Percentiles rank a stretch among this genome's conserved stretches.
phyloP scores from a whole-genome alignment of 202 grass and related monocot genomes.

The Dendrocalamus latiflorus region DNA sequence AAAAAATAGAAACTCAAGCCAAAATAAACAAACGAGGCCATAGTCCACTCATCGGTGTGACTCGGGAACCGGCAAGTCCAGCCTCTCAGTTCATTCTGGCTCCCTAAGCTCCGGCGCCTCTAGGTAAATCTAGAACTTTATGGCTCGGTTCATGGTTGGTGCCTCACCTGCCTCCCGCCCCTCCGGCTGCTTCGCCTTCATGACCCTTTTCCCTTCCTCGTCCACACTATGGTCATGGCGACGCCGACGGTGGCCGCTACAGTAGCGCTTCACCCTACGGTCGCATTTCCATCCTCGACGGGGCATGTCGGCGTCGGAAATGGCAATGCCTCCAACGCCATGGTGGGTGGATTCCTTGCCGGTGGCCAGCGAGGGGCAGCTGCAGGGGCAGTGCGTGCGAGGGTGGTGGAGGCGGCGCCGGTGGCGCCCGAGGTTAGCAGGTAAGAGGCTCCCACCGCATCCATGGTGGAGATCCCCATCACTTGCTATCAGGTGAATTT shows the following conservation, averaged over 20 bases:
- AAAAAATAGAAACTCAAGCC: too few relatives aligned
- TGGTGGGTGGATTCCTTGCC: not conserved
- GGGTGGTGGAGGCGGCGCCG: conserved; percentile 35
- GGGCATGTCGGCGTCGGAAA: conserved; percentile 17
- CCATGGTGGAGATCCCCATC: not conserved
- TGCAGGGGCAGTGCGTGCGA: not conserved
- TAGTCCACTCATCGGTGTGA: too few relatives aligned
- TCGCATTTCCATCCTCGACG: conserved; percentile 17
- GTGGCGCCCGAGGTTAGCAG: conserved; percentile 37
- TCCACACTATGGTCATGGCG: conserved; percentile 18
- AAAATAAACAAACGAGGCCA: too few relatives aligned
- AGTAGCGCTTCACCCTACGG: conserved; percentile 27
- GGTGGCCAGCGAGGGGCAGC: not conserved
- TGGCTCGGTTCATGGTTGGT: not conserved
- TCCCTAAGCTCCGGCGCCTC: conserved; percentile 67
- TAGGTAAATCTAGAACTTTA: conserved; percentile 38
- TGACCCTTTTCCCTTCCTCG: too few relatives aligned
- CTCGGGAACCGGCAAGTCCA: too few relatives aligned
- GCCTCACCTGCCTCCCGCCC: too few relatives aligned
- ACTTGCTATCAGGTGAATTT: conserved; percentile 85
- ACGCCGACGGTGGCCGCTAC: conserved; percentile 36
- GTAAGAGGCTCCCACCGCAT: conserved; percentile 17
- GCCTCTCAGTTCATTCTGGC: too few relatives aligned
- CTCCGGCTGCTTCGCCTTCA: too few relatives aligned
- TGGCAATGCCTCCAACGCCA: conserved; percentile 3